These are phyloP conservation scores for Arthrobotrys conoides DNA, from an alignment of 2,329 filamentous ascomycete genomes.

Conservation along the genomic window DNA sequence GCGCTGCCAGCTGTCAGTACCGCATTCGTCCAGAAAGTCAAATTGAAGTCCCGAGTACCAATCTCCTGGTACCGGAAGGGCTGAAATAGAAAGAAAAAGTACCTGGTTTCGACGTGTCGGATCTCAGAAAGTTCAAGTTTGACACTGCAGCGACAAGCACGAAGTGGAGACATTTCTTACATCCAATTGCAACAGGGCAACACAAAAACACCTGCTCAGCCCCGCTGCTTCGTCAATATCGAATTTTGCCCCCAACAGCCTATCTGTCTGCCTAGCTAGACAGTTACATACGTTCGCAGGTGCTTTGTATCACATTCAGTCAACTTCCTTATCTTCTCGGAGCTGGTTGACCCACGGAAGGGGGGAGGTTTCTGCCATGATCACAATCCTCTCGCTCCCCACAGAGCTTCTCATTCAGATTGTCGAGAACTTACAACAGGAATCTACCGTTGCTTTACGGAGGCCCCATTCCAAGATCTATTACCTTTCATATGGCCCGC, in stretches of 20 bases:
- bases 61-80: not conserved
- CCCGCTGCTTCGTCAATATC: not conserved
- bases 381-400: constrained; percentile 42
- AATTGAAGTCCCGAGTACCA: not conserved
- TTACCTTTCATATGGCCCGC: constrained; percentile 33
- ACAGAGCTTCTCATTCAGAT: constrained; percentile 37
- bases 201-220: constrained; percentile 9
- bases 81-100: not conserved
- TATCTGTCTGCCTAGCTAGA: constrained; percentile 14
- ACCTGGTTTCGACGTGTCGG: not conserved
- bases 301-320: not conserved
- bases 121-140: not conserved
- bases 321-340: no score
- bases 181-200: constrained; percentile 11
- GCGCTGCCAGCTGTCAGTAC: not conserved
- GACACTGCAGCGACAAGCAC: not conserved
- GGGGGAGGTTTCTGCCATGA: constrained; percentile 4
- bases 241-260: not conserved
- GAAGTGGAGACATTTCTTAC: not conserved
- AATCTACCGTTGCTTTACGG: constrained; percentile 13
- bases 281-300: no score
- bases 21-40: not conserved
- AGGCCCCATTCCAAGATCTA: constrained; percentile 54
- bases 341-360: not conserved
- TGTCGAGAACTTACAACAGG: constrained; percentile 33